Evolutionary conservation across 352 stramenopile species (phyloP), one percentile per base, ranked within the genome.

Genomic region (Globisporangium uncinulatum): DNA sequence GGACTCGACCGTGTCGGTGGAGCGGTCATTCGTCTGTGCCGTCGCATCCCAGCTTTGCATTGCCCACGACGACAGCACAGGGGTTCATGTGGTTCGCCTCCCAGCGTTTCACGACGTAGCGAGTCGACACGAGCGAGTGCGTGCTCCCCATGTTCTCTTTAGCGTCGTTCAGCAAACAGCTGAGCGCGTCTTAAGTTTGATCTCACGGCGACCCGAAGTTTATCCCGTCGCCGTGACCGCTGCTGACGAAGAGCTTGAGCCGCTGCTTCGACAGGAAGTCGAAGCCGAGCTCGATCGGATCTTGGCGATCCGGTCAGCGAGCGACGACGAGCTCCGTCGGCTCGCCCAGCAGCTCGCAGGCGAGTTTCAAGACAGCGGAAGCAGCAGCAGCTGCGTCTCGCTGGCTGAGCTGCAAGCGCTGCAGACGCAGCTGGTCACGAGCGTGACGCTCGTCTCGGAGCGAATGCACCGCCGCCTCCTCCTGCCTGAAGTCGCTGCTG

Each of bases 161-260:
- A 56, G 77, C n/a, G 57, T 49, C 19, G 45, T 70, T 15, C 39
- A 62, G 52, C 54, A 61, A n/a, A 34, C 70, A 21, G 64, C 64
- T 17, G 32, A 21, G 13, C 52, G 46, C 20, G 59, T 43, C 24
- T 53, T 71, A n/a, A n/a, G 4, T 21, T 31, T 6, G 3, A 39
- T 37, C 14, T 5, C 15, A 39, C 9, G 7, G 8, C 14, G 15
- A 9, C 14, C 15, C 15, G 14, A 41, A n/a, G 7, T 10, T 29
- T 29, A 29, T 29, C 24, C 24, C 24, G 24, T 29, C 24, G 24
- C 34, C 34, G 5, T 6, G 1, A 7, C 34, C 15, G 6, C 2
- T 9, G 24, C 6, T 7, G 17, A 19, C 6, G 17, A 20, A 8
- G 31, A 51, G 1, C n/a, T 68, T 31, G 49, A 62, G 36, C 51